Conservation (phyloP, 73 alveolate species). For the Paramecium sonneborni region DNA sequence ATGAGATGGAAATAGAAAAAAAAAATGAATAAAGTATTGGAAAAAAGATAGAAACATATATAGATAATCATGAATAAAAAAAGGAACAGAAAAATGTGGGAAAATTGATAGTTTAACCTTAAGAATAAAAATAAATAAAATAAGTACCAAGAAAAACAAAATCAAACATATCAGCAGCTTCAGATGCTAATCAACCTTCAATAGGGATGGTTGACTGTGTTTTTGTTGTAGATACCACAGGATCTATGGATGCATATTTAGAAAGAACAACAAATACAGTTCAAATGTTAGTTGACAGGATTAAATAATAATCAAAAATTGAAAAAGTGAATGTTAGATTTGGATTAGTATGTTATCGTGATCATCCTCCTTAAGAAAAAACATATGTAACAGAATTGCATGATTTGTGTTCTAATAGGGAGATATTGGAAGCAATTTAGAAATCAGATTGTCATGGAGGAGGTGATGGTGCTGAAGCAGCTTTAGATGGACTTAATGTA, state of each 20-base stretch:
- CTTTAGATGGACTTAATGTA: slow-evolving; percentile 86
- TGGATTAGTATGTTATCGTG: slow-evolving; percentile 88
- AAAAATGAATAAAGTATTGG: too few species aligned
- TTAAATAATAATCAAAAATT: slow-evolving; percentile 72
- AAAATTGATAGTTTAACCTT: not conserved
- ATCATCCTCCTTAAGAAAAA: slow-evolving; percentile 85
- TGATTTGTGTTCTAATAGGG: slow-evolving; percentile 77
- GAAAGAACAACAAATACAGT: slow-evolving; percentile 75
- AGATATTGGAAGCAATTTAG: slow-evolving; percentile 72
- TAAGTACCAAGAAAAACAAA: slow-evolving; percentile 38
- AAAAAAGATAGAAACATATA: not conserved
- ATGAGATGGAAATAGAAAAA: not conserved
- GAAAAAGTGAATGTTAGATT: slow-evolving; percentile 75
- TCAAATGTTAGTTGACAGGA: slow-evolving; percentile 74
- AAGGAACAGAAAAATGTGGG: not conserved
- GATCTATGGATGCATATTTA: slow-evolving; percentile 83
- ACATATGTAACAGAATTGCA: slow-evolving; percentile 80
- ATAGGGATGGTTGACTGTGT: slow-evolving; percentile 81
- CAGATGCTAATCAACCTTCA: not conserved
- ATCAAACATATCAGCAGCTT: slow-evolving; percentile 4
- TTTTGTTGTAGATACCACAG: slow-evolving; percentile 90
- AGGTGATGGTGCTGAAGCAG: slow-evolving; percentile 95
- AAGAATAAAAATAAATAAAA: not conserved
- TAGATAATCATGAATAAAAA: not conserved
- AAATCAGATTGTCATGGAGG: slow-evolving; percentile 72